A percentile compares a stretch with the other conserved stretches of the same genome.
Evolutionary conservation across 1,284 basidiomycete species (phyloP).

Genomic region (Moniliophthora roreri): DNA sequence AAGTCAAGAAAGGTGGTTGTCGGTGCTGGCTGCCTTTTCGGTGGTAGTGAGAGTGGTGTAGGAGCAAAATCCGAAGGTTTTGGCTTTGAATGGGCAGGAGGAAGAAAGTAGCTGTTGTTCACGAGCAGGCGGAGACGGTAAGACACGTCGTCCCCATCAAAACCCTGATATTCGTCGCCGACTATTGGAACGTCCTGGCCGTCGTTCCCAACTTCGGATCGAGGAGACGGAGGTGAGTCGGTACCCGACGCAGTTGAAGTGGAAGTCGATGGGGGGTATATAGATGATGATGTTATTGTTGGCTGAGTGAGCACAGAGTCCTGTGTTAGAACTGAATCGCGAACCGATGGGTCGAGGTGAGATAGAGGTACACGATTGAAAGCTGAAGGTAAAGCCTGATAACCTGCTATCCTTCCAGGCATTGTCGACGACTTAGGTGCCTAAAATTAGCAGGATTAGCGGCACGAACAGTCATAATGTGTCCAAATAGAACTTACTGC

Average conservation of each 20-base stretch:
- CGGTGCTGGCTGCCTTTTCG: slow-evolving; percentile 43
- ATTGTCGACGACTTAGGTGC: slow-evolving; percentile 8
- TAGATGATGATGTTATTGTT: slow-evolving; percentile 66
- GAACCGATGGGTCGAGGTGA: slow-evolving; percentile 24
- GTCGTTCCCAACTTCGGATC: slow-evolving; percentile 37
- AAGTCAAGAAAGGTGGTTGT: slow-evolving; percentile 59
- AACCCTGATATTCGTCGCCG: slow-evolving; percentile 53
- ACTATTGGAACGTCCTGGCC: slow-evolving; percentile 45
- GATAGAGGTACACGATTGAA: slow-evolving; percentile 45
- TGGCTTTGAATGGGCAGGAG: slow-evolving; percentile 80
- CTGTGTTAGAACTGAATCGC: slow-evolving; percentile 50
- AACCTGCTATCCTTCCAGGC: slow-evolving; percentile 8
- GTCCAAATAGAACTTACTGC: neutral
- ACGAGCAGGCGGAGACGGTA: slow-evolving; percentile 78
- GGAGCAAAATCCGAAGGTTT: slow-evolving; percentile 58
- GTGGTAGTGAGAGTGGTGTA: slow-evolving; percentile 27
- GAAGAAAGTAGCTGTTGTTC: slow-evolving; percentile 82
- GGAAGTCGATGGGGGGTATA: slow-evolving; percentile 71
- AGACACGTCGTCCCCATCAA: slow-evolving; percentile 77
- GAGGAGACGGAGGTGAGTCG: slow-evolving; percentile 56
- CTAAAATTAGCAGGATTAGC: neutral
- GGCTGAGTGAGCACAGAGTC: slow-evolving; percentile 24
- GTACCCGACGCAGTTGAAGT: slow-evolving; percentile 44
- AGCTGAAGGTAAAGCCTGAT: slow-evolving; percentile 31
- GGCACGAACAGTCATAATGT: neutral